Base-by-base conservation (phyloP, 2,329 filamentous ascomycete species). In the Aspergillus luchuensis region DNA sequence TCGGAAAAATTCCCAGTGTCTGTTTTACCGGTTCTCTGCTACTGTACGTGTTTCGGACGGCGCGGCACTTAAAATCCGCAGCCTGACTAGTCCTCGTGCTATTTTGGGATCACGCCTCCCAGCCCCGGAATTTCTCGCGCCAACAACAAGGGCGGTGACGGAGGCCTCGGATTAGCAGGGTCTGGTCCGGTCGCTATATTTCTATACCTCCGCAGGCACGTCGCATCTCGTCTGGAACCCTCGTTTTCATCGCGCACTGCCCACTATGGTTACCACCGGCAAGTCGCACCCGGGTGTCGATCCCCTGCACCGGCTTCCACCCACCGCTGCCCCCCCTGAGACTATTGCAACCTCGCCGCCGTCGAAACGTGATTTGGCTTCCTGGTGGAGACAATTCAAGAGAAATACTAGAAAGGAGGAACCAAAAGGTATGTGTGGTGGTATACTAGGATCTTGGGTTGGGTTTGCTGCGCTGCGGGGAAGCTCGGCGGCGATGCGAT, bases 331-430 rank as follows among this genome's bases (percentile, higher is more conserved):
- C 43, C 67, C 79, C 59, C 76, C 73, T 77, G 79, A 77, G 71
- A 83, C 74, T 74, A 84, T 74, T 59, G 78, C 82, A 60, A 81
- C 84, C 70, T 92, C 91, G 45, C 91, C 91, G 58, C 91, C 91
- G 30, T 91, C 88, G 67, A 96, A 90, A 80, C 88, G 91, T 75
- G 92, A 97, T 75, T 82, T 98, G 69, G 90, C 92, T 69, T 96
- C 91, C 62, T 99, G 95, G 95, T 98, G 95, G 95, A 97, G 92
- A 79, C 88, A 89, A 71, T 98, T 99, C 80, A 95, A 95, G 80
- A 85, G 90, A 57, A 84, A 83, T 65, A 80, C 83, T 56, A 86
- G 87, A 72, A 85, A 84, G 70, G 83, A 85, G 63, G 86, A 88
- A 64, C 82, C 85, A 61, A 86, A 87, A 84, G 85, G 85, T 67